Evolutionary conservation across 805 yeast genomes (phyloP), one percentile per base, ranked within the genome.

Genomic region (Nakazawaea ernobii): DNA sequence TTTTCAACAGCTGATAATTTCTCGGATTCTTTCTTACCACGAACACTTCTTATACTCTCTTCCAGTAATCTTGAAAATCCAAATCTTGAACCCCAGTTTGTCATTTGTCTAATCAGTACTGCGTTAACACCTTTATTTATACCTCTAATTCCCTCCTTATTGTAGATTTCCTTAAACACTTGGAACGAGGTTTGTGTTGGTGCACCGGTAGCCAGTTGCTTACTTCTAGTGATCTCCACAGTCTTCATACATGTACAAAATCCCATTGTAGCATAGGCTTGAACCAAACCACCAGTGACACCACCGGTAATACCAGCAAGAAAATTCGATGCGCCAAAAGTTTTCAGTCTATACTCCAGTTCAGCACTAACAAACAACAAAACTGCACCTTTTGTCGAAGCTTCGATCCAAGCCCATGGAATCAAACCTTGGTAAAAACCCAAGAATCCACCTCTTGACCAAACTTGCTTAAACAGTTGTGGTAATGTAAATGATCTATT

Each of bases 381-480:
- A 7, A 91, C 96, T 5, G 98, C 97, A 65, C 99, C 99, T 67
- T 94, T 94, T 33, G 99, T 94, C n/a, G 96, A 86, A 8, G 97
- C 99, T 68, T 48, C 99, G 57, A 94, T 86, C 97, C 98, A 91
- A 6, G 98, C 99, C 99, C 99, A 94, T 41, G 99, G 99, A 54
- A 92, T 91, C 62, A 94, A 75, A 30, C 99, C 99, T 67, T 94
- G 99, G 69, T 91, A 94, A 70, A 91, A 94, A 0, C 98, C 99
- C 28, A 79, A 62, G 14, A 84, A 59, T 45, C 99, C 99, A 55
- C 99, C 99, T 60, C 99, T 81, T 13, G 94, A 76, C 94, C 95
- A 89, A 52, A 94, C 91, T 36, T 80, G 74, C 49, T 75, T 75
- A 45, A 83, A 74, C 27, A 96, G 87, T 55, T 81, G 81, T 9